Evolutionary conservation across 2,329 filamentous ascomycete species (phyloP).

Genomic region (Penicillium carneum): DNA sequence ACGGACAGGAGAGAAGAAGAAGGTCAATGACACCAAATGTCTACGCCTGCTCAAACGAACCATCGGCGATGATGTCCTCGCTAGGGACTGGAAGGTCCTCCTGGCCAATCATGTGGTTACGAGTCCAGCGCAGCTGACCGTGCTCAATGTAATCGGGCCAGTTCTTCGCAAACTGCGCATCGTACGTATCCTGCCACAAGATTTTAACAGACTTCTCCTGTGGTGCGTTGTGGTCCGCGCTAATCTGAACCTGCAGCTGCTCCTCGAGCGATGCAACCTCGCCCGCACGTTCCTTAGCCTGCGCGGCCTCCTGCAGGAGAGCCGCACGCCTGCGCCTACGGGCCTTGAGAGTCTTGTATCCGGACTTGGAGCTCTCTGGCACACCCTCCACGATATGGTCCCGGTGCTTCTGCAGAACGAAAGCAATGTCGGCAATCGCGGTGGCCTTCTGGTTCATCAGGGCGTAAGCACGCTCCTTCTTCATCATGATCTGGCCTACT

Average conservation of each 20-base stretch:
- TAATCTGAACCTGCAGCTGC: slow-evolving; percentile 41
- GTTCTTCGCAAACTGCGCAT: slow-evolving; percentile 51
- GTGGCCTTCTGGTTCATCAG: slow-evolving; percentile 72
- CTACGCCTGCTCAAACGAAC: slow-evolving; percentile 20
- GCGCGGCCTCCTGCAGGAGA: slow-evolving; percentile 35
- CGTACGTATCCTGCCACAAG: slow-evolving; percentile 56
- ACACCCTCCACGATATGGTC: slow-evolving; percentile 44
- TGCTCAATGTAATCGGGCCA: slow-evolving; percentile 57
- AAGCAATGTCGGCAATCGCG: slow-evolving; percentile 66
- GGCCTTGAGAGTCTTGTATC: slow-evolving; percentile 42
- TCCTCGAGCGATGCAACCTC: slow-evolving; percentile 37
- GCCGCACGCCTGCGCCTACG: slow-evolving; percentile 43
- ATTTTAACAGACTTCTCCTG: slow-evolving; percentile 52
- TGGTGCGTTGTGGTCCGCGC: slow-evolving; percentile 38
- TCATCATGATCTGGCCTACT: slow-evolving; percentile 54
- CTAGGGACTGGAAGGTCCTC: slow-evolving; percentile 29
- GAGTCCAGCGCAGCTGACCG: slow-evolving; percentile 49
- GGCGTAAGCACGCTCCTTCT: slow-evolving; percentile 59
- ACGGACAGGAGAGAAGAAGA: slow-evolving; percentile 1
- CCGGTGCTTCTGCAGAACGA: slow-evolving; percentile 61
- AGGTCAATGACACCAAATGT: background rate
- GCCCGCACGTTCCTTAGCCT: slow-evolving; percentile 33
- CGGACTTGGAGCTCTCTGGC: slow-evolving; percentile 39
- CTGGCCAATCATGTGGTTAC: slow-evolving; percentile 47
- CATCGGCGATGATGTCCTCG: slow-evolving; percentile 36